Percentiles rank a stretch among this genome's conserved stretches.
phyloP scores from a whole-genome alignment of 2,329 filamentous ascomycete species.

The Helminthosporium solani region DNA sequence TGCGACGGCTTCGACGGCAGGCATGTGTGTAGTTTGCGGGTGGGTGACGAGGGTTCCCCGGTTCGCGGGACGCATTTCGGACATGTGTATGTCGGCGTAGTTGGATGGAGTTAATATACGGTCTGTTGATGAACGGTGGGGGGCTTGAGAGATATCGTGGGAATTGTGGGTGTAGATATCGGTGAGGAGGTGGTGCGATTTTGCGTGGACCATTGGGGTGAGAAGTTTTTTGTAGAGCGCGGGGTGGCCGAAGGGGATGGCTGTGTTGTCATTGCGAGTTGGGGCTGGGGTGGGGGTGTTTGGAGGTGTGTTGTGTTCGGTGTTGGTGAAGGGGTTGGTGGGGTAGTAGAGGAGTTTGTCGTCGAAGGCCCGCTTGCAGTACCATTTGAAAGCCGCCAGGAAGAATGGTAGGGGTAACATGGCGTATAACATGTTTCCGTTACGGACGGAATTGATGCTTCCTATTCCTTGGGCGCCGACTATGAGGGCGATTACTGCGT shows the following conservation, averaged over 20 bases:
- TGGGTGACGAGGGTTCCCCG: constrained; percentile 50
- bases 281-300: constrained; percentile 27
- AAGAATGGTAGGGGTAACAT: constrained; percentile 75
- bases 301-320: constrained; percentile 51
- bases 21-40: constrained; percentile 12
- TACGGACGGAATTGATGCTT: constrained; percentile 42
- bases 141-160: constrained; percentile 26
- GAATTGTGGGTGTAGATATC: constrained; percentile 70
- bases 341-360: constrained; percentile 77
- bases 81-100: constrained; percentile 76
- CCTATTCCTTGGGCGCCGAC: constrained; percentile 66
- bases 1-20: constrained; percentile 81
- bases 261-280: constrained; percentile 62
- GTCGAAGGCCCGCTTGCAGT: constrained; percentile 75
- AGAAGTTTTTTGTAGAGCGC: constrained; percentile 69
- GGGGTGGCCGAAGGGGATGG: constrained; percentile 81
- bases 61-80: constrained; percentile 67
- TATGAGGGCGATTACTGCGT: constrained; percentile 75
- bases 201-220: constrained; percentile 84
- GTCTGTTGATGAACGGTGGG: constrained; percentile 29
- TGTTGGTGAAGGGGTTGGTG: constrained; percentile 53
- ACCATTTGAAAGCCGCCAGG: constrained; percentile 79
- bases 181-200: constrained; percentile 79
- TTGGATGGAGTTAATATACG: constrained; percentile 57
- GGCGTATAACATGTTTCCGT: constrained; percentile 61